Conservation (phyloP, 2,329 filamentous ascomycete species). For the Penicillium expansum region DNA sequence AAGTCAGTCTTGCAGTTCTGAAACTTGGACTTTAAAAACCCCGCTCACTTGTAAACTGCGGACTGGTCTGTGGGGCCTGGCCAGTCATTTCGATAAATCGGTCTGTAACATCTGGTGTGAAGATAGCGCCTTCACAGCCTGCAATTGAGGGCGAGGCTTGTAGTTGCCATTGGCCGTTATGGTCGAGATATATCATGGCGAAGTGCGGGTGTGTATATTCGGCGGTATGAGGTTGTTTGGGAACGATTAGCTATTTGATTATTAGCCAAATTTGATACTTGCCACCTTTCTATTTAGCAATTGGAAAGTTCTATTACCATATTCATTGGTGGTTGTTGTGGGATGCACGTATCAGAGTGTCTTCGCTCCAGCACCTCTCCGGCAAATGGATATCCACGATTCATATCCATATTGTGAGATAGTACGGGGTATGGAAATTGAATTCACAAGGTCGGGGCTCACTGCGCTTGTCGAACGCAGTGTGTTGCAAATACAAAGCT, state of each 20-base stretch:
- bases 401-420: constrained; percentile 16
- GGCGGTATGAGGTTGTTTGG: constrained; percentile 18
- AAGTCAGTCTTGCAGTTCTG: neutral
- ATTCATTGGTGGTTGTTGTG: constrained; percentile 8
- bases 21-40: neutral
- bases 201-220: constrained; percentile 35
- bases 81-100: constrained; percentile 33
- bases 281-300: neutral
- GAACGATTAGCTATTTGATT: constrained; percentile 17
- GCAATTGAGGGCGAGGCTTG: constrained; percentile 35
- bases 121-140: constrained; percentile 33
- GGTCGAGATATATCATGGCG: constrained; percentile 39
- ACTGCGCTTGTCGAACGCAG: neutral
- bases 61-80: constrained; percentile 18
- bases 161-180: constrained; percentile 32
- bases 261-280: neutral
- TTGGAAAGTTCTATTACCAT: constrained; percentile 14
- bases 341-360: constrained; percentile 22
- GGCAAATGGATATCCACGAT: constrained; percentile 10
- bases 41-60: constrained; percentile 29
- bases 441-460: neutral
- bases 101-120: constrained; percentile 37
- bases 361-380: constrained; percentile 20
- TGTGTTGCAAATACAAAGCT: neutral
- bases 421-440: neutral